Evolutionary conservation across 306 rosid genomes (phyloP), one percentile per base, ranked within the genome.

Genomic region (Medicago ruthenica): DNA sequence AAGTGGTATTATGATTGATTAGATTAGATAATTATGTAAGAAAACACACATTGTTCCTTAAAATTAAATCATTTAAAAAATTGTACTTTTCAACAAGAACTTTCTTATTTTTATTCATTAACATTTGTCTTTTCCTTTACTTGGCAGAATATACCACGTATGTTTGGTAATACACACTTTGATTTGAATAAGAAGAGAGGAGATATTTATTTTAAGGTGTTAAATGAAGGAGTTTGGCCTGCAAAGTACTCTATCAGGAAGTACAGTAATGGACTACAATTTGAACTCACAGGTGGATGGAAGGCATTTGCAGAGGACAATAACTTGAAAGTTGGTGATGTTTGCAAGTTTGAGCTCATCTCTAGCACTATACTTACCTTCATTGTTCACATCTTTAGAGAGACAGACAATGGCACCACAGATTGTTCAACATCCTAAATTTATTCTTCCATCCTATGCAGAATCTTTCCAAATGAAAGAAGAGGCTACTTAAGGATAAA

Each of bases 131-230:
- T 18, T 41, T 58, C 6, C 31, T 59, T 34, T 77, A 0, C 16
- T 14, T 59, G 51, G 66, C 27, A 79, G 75, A 4, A 0, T 9
- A 7, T 80, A 20, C 79, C 79, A 45, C 0, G 11, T 6, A 6
- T 0, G 5, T 80, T 80, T 80, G 47, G 54, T 48, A 45, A 18
- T 20, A 65, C 8, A 50, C 67, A 63, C 74, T 54, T 79, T 7
- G 42, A 47, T 58, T 31, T 24, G 24, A 17, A 36, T 6, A 16
- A 34, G 40, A 45, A 14, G 5, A 3, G 16, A 0, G 15, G 58
- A 45, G 21, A 4, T 8, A 21, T 57, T 12, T 51, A 66, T 20
- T 74, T 73, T 44, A 6, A 4, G 12, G 14, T 15, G 22, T 65
- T 21, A 15, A 48, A 15, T 3, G 21, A 3, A 16, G 16, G 20